Evolutionary conservation across 2,329 filamentous ascomycete genomes (phyloP), one percentile per base, ranked within the genome.

Genomic region (Botryosphaeria dothidea): DNA sequence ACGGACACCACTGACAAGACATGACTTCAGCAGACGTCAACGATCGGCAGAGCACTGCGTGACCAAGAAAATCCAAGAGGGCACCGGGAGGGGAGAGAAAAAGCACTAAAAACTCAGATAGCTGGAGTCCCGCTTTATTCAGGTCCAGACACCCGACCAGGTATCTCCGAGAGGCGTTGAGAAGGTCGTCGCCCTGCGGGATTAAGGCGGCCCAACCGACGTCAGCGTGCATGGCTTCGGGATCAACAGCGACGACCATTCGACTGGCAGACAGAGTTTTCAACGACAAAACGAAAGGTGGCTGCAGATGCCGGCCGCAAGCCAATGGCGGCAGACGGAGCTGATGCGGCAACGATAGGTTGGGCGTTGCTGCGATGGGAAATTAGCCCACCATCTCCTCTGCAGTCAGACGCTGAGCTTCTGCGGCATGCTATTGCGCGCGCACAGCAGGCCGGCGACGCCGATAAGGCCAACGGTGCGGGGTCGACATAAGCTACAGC

Each of bases 141-240:
- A 46, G 25, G 56, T 17, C 56, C 38, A 46, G 56, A 45, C 25
- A 4, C 36, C 54, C 36, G 25, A 58, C 15, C 4, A 31, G n/a
- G 54, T n/a, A 43, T 45, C 36, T 58, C 54, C 54, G 54, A 46
- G 27, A 34, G 56, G 56, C 56, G 25, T 60, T 60, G 56, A 46
- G 25, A 34, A 21, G 5, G 56, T 5, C 6, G 5, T 45, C 19
- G 54, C 43, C 21, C 38, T 46, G 56, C 56, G 56, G 13, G 38
- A 60, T 60, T 60, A 31, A 60, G 56, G 56, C 56, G 23, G 13
- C 38, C 38, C 41, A 29, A 34, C 11, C 48, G 61, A 64, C 61
- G 61, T 64, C 61, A 64, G 61, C 27, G 61, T 46, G 61, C 61
- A n/a, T 54, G 15, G 27, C 29, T 19, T 54, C 61, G 61, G 61